phyloP scores from a whole-genome alignment of 352 stramenopile genomes.

The Phytophthora cactorum region DNA sequence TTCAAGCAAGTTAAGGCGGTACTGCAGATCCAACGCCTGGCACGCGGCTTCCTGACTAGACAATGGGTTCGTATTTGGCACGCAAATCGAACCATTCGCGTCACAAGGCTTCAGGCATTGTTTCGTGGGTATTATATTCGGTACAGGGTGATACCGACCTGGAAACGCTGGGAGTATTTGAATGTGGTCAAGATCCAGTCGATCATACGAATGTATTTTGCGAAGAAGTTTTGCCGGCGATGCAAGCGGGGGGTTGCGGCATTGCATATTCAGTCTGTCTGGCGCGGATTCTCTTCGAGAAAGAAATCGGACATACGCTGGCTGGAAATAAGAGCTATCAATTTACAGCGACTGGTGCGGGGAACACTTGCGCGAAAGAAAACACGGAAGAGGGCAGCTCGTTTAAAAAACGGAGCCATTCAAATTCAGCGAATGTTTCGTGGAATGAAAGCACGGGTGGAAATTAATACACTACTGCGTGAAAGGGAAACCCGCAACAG shows the following conservation, averaged over 20 bases:
- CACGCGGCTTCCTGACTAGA: slow-evolving; percentile 60
- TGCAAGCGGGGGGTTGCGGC: slow-evolving; percentile 41
- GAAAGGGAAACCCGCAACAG: slow-evolving; percentile 71
- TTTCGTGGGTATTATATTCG: slow-evolving; percentile 63
- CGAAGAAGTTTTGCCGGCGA: slow-evolving; percentile 10
- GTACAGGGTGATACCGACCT: slow-evolving; percentile 48
- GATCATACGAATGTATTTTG: slow-evolving; percentile 61
- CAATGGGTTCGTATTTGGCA: slow-evolving; percentile 61
- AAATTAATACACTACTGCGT: slow-evolving; percentile 47
- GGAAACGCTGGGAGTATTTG: slow-evolving; percentile 63
- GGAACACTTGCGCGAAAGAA: slow-evolving; percentile 54
- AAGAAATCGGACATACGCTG: slow-evolving; percentile 59
- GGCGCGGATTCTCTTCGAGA: slow-evolving; percentile 54
- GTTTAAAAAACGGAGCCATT: slow-evolving; percentile 34
- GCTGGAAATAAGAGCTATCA: slow-evolving; percentile 47
- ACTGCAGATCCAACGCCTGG: slow-evolving; percentile 63
- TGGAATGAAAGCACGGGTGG: slow-evolving; percentile 50
- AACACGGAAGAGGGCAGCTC: slow-evolving; percentile 19
- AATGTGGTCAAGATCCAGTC: slow-evolving; percentile 73
- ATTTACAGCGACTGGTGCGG: slow-evolving; percentile 65
- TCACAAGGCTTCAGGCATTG: slow-evolving; percentile 60
- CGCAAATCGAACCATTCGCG: slow-evolving; percentile 51
- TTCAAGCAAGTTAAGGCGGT: slow-evolving; percentile 46
- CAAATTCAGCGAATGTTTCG: slow-evolving; percentile 80
- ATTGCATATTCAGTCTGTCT: slow-evolving; percentile 69